Percentiles rank a stretch among this genome's conserved stretches.
Conservation (phyloP, 2,329 filamentous ascomycete species). For the Graphiopsis chlorocephala region DNA sequence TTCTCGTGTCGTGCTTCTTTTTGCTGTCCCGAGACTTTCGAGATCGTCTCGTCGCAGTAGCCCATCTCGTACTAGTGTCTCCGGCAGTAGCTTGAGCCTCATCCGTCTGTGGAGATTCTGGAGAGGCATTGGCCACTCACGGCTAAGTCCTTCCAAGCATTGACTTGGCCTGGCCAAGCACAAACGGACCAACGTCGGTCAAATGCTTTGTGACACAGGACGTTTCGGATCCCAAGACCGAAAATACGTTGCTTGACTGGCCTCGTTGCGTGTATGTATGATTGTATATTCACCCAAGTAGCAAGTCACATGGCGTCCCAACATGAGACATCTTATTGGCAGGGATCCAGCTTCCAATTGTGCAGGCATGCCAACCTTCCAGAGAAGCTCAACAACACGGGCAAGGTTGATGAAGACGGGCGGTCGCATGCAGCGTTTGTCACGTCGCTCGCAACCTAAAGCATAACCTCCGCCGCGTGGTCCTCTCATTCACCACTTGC, state of each 20-base stretch:
- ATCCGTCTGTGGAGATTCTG: background rate
- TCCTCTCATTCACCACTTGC: background rate
- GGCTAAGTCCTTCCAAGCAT: slow-evolving; percentile 6
- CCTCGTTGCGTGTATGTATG: background rate
- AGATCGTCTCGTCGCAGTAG: background rate
- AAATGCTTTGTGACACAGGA: background rate
- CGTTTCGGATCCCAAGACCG: background rate
- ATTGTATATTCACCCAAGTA: background rate
- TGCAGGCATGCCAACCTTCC: background rate
- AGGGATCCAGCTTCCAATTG: background rate
- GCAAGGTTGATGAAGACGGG: background rate
- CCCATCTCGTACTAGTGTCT: background rate
- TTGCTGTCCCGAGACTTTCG: background rate
- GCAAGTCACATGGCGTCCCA: background rate
- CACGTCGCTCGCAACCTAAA: background rate
- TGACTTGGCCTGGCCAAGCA: slow-evolving; percentile 13
- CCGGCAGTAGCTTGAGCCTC: background rate
- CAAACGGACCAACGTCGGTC: background rate
- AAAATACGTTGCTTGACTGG: background rate
- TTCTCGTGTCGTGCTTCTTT: background rate
- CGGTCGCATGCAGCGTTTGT: background rate
- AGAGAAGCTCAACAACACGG: background rate
- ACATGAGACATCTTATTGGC: background rate
- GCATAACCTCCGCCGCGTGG: background rate
- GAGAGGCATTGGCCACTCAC: background rate